Conservation (phyloP, 208 protist genomes). For the Leishmania mexicana region DNA sequence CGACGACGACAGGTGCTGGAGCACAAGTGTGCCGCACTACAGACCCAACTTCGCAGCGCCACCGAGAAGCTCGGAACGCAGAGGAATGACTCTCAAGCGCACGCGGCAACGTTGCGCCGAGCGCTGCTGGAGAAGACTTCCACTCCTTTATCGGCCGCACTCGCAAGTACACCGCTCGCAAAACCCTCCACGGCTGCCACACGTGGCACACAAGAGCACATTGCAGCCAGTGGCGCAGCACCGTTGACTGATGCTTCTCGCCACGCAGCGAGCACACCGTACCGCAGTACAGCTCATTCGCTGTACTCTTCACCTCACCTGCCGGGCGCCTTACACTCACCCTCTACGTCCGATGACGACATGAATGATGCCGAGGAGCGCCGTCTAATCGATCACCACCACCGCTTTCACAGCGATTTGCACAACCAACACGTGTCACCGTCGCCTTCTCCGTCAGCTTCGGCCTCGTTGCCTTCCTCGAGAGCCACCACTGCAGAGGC, state of each 20-base stretch:
- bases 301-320: conserved; percentile 7
- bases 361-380: neutral
- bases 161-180: neutral
- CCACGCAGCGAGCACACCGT: neutral
- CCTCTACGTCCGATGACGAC: conserved; percentile 5
- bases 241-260: neutral
- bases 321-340: conserved; percentile 15
- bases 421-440: neutral
- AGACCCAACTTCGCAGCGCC: neutral
- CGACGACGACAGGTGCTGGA: conserved; percentile 9
- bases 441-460: neutral
- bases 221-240: neutral
- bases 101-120: neutral
- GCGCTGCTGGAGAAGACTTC: neutral
- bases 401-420: neutral
- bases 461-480: neutral
- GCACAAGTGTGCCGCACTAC: neutral
- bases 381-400: neutral
- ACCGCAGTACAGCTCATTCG: neutral
- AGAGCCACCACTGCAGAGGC: neutral
- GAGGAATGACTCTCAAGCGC: neutral
- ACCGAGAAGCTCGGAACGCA: neutral
- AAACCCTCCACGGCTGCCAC: neutral
- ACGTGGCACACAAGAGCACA: neutral
- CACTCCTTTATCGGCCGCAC: neutral